Conservation (phyloP, 2,329 filamentous ascomycete genomes). For the Paracoccidioides brasiliensis region DNA sequence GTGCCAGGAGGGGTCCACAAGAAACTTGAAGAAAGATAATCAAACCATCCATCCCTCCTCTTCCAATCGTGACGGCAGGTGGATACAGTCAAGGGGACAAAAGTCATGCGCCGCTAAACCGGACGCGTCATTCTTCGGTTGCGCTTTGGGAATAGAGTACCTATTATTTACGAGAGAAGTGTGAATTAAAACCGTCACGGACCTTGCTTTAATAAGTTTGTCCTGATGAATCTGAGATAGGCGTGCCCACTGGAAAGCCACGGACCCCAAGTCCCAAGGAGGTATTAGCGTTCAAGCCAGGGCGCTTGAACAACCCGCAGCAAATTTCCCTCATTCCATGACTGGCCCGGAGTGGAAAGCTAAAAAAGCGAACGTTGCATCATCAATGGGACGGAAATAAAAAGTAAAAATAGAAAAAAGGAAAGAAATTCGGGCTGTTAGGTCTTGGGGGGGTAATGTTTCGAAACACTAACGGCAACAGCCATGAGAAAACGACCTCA, state of each 20-base stretch:
- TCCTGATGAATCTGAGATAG: neutral
- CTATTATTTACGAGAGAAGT: neutral
- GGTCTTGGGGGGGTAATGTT: neutral
- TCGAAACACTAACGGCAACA: neutral
- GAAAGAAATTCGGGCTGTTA: neutral
- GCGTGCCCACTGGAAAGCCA: too few relatives aligned
- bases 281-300: neutral
- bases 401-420: neutral
- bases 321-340: neutral
- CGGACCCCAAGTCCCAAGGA: too few relatives aligned
- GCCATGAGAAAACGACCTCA: neutral
- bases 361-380: neutral
- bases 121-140: neutral
- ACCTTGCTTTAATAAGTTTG: neutral
- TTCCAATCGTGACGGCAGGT: neutral
- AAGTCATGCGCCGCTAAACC: neutral
- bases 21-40: neutral
- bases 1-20: neutral
- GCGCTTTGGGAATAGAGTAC: neutral
- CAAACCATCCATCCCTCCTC: neutral
- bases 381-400: neutral
- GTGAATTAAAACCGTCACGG: neutral
- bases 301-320: neutral
- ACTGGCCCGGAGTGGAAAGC: neutral
- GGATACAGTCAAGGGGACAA: neutral